Percentiles rank a stretch among this genome's conserved stretches.
Conservation (phyloP, 768 basidiomycete species). For the Suillus subluteus region DNA sequence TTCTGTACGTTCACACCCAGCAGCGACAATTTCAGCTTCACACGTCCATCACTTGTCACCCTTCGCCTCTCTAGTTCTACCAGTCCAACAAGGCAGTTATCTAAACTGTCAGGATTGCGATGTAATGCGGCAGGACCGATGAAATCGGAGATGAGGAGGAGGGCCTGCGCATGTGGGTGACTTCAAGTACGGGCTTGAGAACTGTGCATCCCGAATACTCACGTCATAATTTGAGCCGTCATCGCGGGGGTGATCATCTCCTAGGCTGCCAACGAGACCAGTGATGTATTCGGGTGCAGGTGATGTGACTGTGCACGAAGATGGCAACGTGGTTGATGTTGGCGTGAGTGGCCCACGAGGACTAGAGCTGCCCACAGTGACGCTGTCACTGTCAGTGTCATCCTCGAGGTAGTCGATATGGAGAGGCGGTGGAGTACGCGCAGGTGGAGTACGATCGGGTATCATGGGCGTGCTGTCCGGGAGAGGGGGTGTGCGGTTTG, state of each 20-base stretch:
- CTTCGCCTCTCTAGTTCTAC: slow-evolving; percentile 64
- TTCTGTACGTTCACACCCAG: slow-evolving; percentile 66
- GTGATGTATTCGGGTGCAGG: slow-evolving; percentile 61
- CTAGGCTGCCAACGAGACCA: slow-evolving; percentile 59
- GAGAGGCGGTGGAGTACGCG: slow-evolving; percentile 20
- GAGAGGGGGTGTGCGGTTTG: slow-evolving; percentile 8
- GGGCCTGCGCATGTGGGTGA: slow-evolving; percentile 45
- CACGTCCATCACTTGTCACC: slow-evolving; percentile 62
- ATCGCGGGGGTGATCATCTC: slow-evolving; percentile 40
- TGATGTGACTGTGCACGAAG: slow-evolving; percentile 34
- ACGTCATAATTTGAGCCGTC: slow-evolving; percentile 70
- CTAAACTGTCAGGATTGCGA: slow-evolving; percentile 21
- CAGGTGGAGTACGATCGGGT: slow-evolving; percentile 9
- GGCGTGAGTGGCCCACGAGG: slow-evolving; percentile 36
- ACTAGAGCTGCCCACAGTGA: slow-evolving; percentile 28
- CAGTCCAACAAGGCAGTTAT: slow-evolving; percentile 39
- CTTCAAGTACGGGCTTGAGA: slow-evolving; percentile 23
- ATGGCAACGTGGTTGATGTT: slow-evolving; percentile 30
- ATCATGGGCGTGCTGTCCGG: slow-evolving; percentile 6
- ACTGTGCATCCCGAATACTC: slow-evolving; percentile 37
- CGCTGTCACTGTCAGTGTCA: slow-evolving; percentile 32
- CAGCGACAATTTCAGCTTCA: slow-evolving; percentile 70
- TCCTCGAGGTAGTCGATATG: slow-evolving; percentile 30
- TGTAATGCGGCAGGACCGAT: slow-evolving; percentile 53
- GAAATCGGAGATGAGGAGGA: slow-evolving; percentile 62